Evolutionary conservation across 176 grass and related monocot genomes (phyloP).

Genomic region (Calamus simplicifolius): DNA sequence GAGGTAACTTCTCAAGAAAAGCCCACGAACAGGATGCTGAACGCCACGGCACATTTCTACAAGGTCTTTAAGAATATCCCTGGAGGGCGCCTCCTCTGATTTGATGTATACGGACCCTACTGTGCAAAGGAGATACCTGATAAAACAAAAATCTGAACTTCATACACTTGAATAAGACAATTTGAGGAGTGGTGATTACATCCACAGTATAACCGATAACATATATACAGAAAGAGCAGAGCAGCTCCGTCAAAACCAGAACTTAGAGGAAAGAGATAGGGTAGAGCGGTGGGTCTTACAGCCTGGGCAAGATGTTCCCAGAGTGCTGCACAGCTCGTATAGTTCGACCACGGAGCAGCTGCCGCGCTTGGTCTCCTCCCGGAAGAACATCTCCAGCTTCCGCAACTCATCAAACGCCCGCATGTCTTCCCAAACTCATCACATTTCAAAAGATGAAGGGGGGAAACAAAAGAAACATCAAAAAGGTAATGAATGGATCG

Average conservation of each 20-base stretch:
- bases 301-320: conserved; percentile 86
- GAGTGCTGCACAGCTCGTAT: conserved; percentile 97
- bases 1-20: conserved; percentile 99
- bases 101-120: conserved; percentile 96
- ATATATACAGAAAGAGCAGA: neutral
- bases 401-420: conserved; percentile 92
- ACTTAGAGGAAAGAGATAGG: neutral
- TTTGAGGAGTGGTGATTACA: too few species aligned
- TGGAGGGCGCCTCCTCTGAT: conserved; percentile 93
- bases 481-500: neutral
- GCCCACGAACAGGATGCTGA: conserved; percentile 86
- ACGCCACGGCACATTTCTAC: conserved; percentile 96
- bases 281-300: conserved; percentile 36
- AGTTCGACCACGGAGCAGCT: conserved; percentile 81
- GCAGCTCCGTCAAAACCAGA: neutral
- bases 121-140: conserved; percentile 93
- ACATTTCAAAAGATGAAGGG: too few species aligned
- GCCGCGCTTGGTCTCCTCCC: conserved; percentile 71
- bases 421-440: conserved; percentile 47
- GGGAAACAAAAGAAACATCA: too few species aligned
- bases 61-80: conserved; percentile 97
- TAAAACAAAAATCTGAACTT: conserved; percentile 29
- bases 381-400: conserved; percentile 99
- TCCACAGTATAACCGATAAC: too few species aligned
- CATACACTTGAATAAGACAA: conserved; percentile 5